Base-by-base conservation (phyloP, 2,329 filamentous ascomycete genomes). In the Aspergillus brasiliensis region DNA sequence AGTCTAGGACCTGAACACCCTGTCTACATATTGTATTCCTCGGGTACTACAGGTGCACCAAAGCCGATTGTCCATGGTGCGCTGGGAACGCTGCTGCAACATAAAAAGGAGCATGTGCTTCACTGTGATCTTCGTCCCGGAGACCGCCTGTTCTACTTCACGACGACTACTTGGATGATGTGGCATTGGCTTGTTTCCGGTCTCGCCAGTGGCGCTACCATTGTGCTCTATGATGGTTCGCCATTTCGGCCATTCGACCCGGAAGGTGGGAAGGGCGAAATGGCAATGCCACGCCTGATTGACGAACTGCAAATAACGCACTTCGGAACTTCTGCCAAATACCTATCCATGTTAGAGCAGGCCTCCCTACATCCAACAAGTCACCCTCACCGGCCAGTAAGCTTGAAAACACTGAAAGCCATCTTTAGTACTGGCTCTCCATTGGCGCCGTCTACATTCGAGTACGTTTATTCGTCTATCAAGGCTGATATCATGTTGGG, bases 101-200 rank as follows among this genome's bases (percentile, higher is more conserved):
- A 98, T 80, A 98, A 98, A 78, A 99, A 99, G 74, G 95, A 98
- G 74, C 93, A 96, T 72, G 84, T 89, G 49, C 82, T 98, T 3
- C 94, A 98, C 73, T 91, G 90, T 73, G 92, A 92, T 21, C 87
- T 99, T 64, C 82, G 84, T 8, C 84, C 88, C 0, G 80, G 82
- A 2, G 91, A 92, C 44, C 85, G 89, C 19, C 83, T 97, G 71
- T 91, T 97, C 75, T 97, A 97, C 80, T 97, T 93, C 79, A 97
- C 92, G 1, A 97, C 93, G 3, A 92, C 90, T 10, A 96, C 92
- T 0, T 97, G 93, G 95, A 98, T 99, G 93, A 98, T 98, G 94
- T 97, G 93, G 92, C 94, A 98, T 75, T 98, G 94, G 93, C 88
- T 93, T 42, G 85, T 97, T 19, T 94, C 91, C 1, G 91, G 89